phyloP scores from a whole-genome alignment of 768 basidiomycete genomes.

The Lentinula sp. region DNA sequence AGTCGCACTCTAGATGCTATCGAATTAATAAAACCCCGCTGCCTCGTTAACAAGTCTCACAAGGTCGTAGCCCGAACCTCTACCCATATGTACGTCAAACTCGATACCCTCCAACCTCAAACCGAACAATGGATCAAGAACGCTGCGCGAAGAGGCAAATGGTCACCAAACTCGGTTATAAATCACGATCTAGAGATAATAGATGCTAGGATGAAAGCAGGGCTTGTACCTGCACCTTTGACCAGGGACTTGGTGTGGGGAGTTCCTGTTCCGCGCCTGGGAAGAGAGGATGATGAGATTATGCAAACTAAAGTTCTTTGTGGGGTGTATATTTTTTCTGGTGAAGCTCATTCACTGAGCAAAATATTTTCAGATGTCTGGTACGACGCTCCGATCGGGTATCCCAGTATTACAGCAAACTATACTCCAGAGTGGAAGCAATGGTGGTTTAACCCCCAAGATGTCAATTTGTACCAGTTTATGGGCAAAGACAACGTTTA shows the following conservation, averaged over 20 bases:
- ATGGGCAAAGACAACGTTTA: slow-evolving; percentile 99
- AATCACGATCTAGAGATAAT: slow-evolving; percentile 84
- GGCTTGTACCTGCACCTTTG: slow-evolving; percentile 83
- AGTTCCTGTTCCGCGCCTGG: slow-evolving; percentile 76
- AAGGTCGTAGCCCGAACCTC: slow-evolving; percentile 69
- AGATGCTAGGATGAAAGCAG: slow-evolving; percentile 81
- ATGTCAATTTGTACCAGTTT: slow-evolving; percentile 94
- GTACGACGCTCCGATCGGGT: slow-evolving; percentile 98
- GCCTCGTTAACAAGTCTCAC: slow-evolving; percentile 80
- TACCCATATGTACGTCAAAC: slow-evolving; percentile 86
- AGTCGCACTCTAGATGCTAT: slow-evolving; percentile 89
- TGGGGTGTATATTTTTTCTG: slow-evolving; percentile 34
- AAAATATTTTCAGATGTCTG: slow-evolving; percentile 21
- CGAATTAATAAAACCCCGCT: slow-evolving; percentile 92
- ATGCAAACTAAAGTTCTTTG: slow-evolving; percentile 96
- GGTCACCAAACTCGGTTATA: slow-evolving; percentile 90
- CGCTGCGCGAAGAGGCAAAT: slow-evolving; percentile 77
- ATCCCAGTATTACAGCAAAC: slow-evolving; percentile 94
- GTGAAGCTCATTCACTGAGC: neutral
- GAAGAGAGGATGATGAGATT: slow-evolving; percentile 68
- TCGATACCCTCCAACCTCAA: slow-evolving; percentile 75
- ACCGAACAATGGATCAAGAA: slow-evolving; percentile 85
- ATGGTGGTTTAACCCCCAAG: slow-evolving; percentile 93
- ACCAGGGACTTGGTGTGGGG: slow-evolving; percentile 97
- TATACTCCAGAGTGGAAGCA: slow-evolving; percentile 92